These are phyloP conservation scores for Plasmopara halstedii DNA, from an alignment of 352 stramenopile species.

Conservation along the genomic window DNA sequence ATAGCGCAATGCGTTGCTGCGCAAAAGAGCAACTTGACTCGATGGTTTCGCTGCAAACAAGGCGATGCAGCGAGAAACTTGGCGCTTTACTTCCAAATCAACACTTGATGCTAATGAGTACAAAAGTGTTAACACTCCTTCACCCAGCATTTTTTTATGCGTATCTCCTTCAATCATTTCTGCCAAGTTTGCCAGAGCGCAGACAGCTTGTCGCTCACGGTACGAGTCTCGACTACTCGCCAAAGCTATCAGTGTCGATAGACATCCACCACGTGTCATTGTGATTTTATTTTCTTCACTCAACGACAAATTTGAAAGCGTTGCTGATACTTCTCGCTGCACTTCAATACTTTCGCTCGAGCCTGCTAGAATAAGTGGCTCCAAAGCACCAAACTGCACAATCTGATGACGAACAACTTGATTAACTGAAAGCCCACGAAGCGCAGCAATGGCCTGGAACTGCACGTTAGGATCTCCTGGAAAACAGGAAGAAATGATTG, in stretches of 20 bases:
- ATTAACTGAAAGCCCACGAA: constrained; percentile 90
- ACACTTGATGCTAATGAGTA: constrained; percentile 70
- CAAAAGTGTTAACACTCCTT: constrained; percentile 85
- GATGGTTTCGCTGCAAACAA: constrained; percentile 90
- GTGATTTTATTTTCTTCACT: constrained; percentile 95
- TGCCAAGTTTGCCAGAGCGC: constrained; percentile 92
- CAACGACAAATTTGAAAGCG: constrained; percentile 92
- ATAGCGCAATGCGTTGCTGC: constrained; percentile 79
- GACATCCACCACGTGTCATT: constrained; percentile 90
- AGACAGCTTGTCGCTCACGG: constrained; percentile 89
- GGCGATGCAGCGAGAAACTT: constrained; percentile 89
- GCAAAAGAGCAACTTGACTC: constrained; percentile 85
- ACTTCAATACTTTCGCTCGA: constrained; percentile 90
- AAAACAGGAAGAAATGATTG: constrained; percentile 93
- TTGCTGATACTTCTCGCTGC: constrained; percentile 93
- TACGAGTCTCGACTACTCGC: constrained; percentile 81
- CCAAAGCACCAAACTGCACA: constrained; percentile 87
- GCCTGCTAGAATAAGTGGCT: constrained; percentile 91
- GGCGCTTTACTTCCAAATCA: constrained; percentile 86
- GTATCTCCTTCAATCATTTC: constrained; percentile 94
- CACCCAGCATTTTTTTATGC: constrained; percentile 93
- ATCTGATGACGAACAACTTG: constrained; percentile 85
- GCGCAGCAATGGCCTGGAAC: constrained; percentile 93
- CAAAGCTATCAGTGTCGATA: constrained; percentile 88
- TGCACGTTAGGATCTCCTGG: constrained; percentile 91